Evolutionary conservation across 305 asterid species (phyloP).

Genomic region (Lippia alba): DNA sequence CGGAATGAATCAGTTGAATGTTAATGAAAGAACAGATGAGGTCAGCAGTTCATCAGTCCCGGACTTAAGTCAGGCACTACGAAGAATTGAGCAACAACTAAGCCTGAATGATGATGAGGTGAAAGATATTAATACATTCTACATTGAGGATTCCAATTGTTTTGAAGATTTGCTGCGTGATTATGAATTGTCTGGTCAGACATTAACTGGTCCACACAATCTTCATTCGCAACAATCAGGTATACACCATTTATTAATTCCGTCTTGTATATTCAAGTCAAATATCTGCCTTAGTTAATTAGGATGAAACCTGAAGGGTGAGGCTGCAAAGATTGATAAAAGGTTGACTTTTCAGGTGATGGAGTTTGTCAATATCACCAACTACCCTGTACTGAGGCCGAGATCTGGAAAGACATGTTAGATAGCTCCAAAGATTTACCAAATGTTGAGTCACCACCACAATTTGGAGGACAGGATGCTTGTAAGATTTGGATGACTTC

Average conservation of each 20-base stretch:
- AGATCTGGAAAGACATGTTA: constrained; percentile 68
- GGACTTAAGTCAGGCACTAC: constrained; percentile 65
- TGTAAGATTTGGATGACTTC: constrained; percentile 51
- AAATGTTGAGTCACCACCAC: constrained; percentile 45
- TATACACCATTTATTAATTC: constrained; percentile 28
- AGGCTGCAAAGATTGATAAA: constrained; percentile 40
- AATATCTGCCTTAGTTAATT: constrained; percentile 12
- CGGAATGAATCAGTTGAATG: constrained; percentile 38
- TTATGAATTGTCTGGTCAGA: constrained; percentile 53
- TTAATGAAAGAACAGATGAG: constrained; percentile 48
- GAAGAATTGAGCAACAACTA: constrained; percentile 74
- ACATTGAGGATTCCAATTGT: constrained; percentile 53
- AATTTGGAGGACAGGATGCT: constrained; percentile 46
- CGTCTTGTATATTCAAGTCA: constrained; percentile 22
- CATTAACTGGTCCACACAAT: constrained; percentile 50
- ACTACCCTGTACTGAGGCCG: constrained; percentile 46
- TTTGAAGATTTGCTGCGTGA: constrained; percentile 46
- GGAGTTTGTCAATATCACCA: constrained; percentile 44
- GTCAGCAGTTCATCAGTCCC: constrained; percentile 54
- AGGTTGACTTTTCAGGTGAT: constrained; percentile 50
- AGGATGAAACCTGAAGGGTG: constrained; percentile 20
- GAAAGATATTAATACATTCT: constrained; percentile 44
- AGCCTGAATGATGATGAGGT: constrained; percentile 77
- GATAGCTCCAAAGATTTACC: constrained; percentile 48
- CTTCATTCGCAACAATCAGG: constrained; percentile 49